Evolutionary conservation across 2,329 filamentous ascomycete genomes (phyloP).

Genomic region (Sporothrix euskadiensis): DNA sequence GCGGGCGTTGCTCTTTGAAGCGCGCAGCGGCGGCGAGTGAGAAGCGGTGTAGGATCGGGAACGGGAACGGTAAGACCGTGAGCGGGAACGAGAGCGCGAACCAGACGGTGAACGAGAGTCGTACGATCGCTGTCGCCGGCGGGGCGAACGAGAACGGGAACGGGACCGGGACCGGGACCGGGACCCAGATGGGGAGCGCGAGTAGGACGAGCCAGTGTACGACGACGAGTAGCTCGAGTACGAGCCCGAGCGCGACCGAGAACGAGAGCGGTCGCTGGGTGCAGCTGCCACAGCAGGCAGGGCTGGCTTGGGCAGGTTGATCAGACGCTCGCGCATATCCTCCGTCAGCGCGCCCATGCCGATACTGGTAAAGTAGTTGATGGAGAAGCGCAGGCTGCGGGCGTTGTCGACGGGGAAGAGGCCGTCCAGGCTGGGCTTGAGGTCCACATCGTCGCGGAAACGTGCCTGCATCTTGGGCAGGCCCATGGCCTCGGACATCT

Average conservation of each 20-base stretch:
- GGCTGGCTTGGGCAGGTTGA: conserved; percentile 84
- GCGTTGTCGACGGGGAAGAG: conserved; percentile 89
- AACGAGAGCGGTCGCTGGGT: conserved; percentile 22
- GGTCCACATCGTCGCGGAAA: conserved; percentile 69
- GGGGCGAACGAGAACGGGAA: conserved; percentile 42
- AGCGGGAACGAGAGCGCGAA: conserved; percentile 16
- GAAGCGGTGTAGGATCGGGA: conserved; percentile 14
- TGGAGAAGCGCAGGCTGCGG: conserved; percentile 89
- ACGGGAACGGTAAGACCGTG: conserved; percentile 27
- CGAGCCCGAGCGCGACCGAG: conserved; percentile 67
- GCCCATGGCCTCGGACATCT: conserved; percentile 82
- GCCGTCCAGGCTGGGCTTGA: conserved; percentile 77
- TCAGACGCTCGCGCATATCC: conserved; percentile 86
- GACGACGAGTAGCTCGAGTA: conserved; percentile 79
- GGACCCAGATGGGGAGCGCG: conserved; percentile 44
- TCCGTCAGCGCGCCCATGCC: conserved; percentile 94
- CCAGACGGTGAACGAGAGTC: conserved; percentile 28
- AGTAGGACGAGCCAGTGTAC: conserved; percentile 65
- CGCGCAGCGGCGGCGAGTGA: not conserved
- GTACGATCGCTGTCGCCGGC: conserved; percentile 24
- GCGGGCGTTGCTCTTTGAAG: not conserved
- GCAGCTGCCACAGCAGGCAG: conserved; percentile 63
- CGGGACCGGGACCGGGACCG: conserved; percentile 48
- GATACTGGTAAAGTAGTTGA: conserved; percentile 99
- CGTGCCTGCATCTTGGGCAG: conserved; percentile 75